Conservation (phyloP, 805 yeast genomes). For the Yarrowia sp. region DNA sequence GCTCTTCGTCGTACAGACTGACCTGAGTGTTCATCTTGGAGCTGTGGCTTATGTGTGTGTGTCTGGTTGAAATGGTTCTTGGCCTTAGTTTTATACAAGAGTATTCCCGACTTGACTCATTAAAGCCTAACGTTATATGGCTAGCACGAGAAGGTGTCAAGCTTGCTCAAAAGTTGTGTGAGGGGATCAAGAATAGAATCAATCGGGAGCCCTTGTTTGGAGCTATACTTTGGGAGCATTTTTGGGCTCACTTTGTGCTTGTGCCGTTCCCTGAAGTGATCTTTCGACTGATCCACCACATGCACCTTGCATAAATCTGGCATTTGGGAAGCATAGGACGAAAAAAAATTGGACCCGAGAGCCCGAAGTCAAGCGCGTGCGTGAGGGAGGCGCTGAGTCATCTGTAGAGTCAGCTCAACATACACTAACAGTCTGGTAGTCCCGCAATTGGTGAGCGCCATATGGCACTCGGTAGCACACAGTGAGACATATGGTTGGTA, state of each 20-base stretch:
- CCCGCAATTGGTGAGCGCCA: neutral
- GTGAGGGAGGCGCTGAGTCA: neutral
- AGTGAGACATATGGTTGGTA: too few relatives aligned
- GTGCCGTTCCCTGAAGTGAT: neutral
- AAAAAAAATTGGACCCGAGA: conserved; percentile 1
- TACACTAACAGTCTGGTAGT: too few relatives aligned
- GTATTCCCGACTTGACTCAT: conserved; percentile 17
- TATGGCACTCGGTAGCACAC: too few relatives aligned
- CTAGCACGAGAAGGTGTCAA: neutral
- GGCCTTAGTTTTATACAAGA: neutral
- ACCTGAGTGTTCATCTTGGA: conserved; percentile 35
- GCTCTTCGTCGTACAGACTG: conserved; percentile 29
- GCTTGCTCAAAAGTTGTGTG: neutral
- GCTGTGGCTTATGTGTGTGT: neutral
- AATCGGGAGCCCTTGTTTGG: neutral
- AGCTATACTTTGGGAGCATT: neutral
- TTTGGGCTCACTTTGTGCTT: neutral
- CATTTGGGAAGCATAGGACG: conserved; percentile 1
- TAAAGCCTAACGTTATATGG: conserved; percentile 13
- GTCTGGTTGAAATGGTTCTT: neutral
- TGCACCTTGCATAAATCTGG: conserved; percentile 19
- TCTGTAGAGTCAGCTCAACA: too few relatives aligned
- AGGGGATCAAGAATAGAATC: neutral
- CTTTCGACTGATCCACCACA: neutral
- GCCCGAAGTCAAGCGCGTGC: neutral